These are phyloP conservation scores for Chytriomyces confervae DNA, from an alignment of 192 early-diverging fungal genomes.

Conservation along the genomic window DNA sequence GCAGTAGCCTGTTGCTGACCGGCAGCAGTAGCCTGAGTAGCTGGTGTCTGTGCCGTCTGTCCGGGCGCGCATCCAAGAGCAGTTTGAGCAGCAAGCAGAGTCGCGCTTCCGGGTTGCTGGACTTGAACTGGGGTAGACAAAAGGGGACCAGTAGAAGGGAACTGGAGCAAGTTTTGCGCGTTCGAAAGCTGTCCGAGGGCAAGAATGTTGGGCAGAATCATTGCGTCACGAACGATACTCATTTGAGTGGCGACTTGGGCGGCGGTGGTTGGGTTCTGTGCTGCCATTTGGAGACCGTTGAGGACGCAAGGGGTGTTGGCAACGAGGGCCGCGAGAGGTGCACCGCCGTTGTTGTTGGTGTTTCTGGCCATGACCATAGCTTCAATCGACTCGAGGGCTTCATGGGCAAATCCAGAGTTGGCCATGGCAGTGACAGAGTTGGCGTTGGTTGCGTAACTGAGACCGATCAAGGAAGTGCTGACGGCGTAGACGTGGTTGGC, in stretches of 20 bases:
- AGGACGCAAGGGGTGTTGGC: not conserved
- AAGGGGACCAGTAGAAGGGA: no score
- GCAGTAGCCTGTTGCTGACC: no score
- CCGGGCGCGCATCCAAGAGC: no score
- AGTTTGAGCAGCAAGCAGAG: no score
- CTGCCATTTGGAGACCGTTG: not conserved
- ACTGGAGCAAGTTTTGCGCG: not conserved
- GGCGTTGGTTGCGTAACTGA: not conserved
- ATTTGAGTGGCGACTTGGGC: not conserved
- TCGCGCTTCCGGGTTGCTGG: no score
- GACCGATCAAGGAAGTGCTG: not conserved
- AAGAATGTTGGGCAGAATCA: slow-evolving; percentile 5
- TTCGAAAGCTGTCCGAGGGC: not conserved
- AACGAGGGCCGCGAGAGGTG: not conserved
- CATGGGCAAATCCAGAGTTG: not conserved
- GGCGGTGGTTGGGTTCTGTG: not conserved
- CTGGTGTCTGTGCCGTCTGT: no score
- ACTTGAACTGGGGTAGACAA: no score
- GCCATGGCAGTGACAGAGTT: not conserved
- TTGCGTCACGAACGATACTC: not conserved
- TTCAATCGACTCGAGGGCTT: slow-evolving; percentile 1
- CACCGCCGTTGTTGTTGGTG: slow-evolving; percentile 4
- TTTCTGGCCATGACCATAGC: not conserved
- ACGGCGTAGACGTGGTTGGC: slow-evolving; percentile 11
- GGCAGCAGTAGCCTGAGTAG: no score